Conservation (phyloP, 2,329 filamentous ascomycete genomes). For the Colletotrichum euphorbiae region DNA sequence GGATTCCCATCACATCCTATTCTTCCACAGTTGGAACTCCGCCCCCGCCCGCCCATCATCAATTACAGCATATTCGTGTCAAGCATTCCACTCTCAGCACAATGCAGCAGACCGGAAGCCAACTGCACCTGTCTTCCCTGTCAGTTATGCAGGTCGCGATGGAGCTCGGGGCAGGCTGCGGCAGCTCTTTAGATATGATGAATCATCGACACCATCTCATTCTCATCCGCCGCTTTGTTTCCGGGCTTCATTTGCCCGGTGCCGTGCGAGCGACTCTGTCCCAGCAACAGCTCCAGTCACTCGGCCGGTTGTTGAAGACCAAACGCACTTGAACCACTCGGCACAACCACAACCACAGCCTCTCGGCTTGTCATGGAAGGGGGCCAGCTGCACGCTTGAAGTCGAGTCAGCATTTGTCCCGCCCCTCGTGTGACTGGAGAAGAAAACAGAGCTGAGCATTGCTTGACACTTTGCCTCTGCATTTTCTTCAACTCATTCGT, state of each 20-base stretch:
- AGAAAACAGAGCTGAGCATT: conserved; percentile 5
- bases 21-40: neutral
- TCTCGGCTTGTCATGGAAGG: too few relatives aligned
- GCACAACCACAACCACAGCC: neutral
- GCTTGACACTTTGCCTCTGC: conserved; percentile 3
- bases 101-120: conserved; percentile 20
- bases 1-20: conserved; percentile 21
- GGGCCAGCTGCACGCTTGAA: neutral
- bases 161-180: conserved; percentile 17
- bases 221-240: conserved; percentile 20
- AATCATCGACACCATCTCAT: conserved; percentile 36
- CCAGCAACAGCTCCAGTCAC: neutral
- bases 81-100: neutral
- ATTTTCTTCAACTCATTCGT: neutral
- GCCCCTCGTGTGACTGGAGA: neutral
- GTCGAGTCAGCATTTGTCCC: conserved; percentile 4
- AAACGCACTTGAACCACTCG: neutral
- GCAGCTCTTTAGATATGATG: conserved; percentile 21
- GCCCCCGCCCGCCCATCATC: neutral
- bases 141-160: conserved; percentile 29
- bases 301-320: conserved; percentile 12
- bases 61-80: neutral
- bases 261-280: neutral
- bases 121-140: conserved; percentile 21
- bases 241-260: neutral